Evolutionary conservation across 257 asterid species (phyloP).

Genomic region (Lycium barbarum): DNA sequence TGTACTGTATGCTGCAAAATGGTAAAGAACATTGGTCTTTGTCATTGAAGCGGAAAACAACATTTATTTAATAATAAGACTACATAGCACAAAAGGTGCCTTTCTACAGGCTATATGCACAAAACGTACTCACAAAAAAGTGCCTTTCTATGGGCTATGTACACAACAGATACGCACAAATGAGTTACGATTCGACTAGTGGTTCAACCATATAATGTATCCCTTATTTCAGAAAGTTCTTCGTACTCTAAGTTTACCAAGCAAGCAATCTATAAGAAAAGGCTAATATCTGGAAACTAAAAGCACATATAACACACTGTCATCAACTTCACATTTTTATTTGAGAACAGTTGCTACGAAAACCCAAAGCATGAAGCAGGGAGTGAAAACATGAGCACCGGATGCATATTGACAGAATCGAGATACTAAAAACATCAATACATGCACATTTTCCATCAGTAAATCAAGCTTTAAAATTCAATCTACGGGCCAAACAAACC

Average conservation of each 20-base stretch:
- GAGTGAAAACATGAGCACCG: background rate
- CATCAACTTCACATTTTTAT: background rate
- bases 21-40: slow-evolving; percentile 14
- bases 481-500: background rate
- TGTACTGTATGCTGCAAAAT: slow-evolving; percentile 72
- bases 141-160: background rate
- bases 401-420: background rate
- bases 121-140: background rate
- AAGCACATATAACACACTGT: background rate
- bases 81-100: background rate
- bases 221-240: slow-evolving; percentile 13
- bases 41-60: background rate
- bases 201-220: slow-evolving; percentile 1
- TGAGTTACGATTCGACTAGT: background rate
- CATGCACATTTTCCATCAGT: background rate
- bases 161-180: background rate
- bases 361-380: background rate
- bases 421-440: slow-evolving; percentile 4
- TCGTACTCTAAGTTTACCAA: background rate
- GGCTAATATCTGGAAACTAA: background rate
- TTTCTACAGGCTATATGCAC: background rate
- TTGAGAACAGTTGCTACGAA: background rate
- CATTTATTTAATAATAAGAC: background rate
- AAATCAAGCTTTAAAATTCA: slow-evolving; percentile 10
- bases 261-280: background rate